Evolutionary conservation across 2,329 filamentous ascomycete species (phyloP), one percentile per base, ranked within the genome.

Genomic region (Plenodomus tracheiphilus): DNA sequence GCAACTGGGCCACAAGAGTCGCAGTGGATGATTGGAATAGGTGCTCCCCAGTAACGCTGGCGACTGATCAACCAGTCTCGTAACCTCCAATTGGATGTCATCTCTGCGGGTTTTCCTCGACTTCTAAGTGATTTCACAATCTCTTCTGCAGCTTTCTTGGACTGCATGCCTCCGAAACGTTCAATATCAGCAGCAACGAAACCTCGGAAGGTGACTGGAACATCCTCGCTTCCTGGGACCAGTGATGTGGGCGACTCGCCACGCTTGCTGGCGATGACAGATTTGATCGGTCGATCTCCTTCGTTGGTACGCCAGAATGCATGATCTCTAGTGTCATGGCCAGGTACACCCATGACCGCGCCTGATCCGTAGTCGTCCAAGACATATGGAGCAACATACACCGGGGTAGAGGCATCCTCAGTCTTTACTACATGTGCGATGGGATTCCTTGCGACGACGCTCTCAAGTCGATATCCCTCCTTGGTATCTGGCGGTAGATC

Each of bases 21-120:
- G 66, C 91, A 96, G 73, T 96, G 90, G 30, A 96, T 79, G 44
- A 96, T 91, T 16, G 91, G 91, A 44, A 96, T 96, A 0, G 91
- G 91, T 0, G 91, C 84, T 13, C 91, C 91, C 91, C 91, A 96
- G 69, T 95, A 96, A 56, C 91, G 80, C 71, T 96, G 91, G n/a
- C 91, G 85, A 68, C 90, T 95, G 62, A 96, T 87, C 47, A 96
- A 77, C 91, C 91, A 96, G 72, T 96, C 91, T 51, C 90, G 80
- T 20, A 96, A 79, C 43, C 88, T 85, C 89, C 90, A 96, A 53
- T 84, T 88, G 50, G 89, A 84, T 8, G 82, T 77, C n/a, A 76
- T 69, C 47, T 83, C 78, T 9, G 85, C 89, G n/a, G 85, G 75
- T 1, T 77, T 73, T 4, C 82, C 80, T 2, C 77, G 71, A 2